Base-by-base conservation (phyloP, 2,329 filamentous ascomycete species). In the Xylaria sp. region DNA sequence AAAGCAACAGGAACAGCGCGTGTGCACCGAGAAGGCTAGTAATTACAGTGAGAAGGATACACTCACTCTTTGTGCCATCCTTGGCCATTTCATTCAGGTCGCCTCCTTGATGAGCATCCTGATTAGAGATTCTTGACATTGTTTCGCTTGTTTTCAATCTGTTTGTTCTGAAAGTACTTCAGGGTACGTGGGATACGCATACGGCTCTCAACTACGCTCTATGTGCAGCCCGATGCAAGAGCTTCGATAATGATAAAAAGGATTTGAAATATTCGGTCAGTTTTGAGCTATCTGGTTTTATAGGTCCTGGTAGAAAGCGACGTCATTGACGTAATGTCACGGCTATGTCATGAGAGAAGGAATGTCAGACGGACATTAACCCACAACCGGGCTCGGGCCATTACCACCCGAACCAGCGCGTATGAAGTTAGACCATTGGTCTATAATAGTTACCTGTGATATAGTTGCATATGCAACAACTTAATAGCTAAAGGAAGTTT, bases 81-180 rank as follows among this genome's bases (percentile, higher is more conserved):
- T 73, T 73, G 49, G 73, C 72, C 69, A 73, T 71, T 13, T 73
- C 51, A 39, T n/a, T 65, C 22, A 73, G 69, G 61, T 72, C 69
- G 9, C 69, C 69, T 27, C 73, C 72, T 67, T 71, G 55, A 47
- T 73, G 67, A 0, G 66, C n/a, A 29, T 62, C 49, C 57, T 65
- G 61, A 29, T 61, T 56, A 39, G 60, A 64, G 3, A 55, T 72
- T 7, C 33, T 44, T 38, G 71, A 68, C 68, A 71, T 73, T 50
- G 66, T 71, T 20, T 38, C 29, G 27, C n/a, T n/a, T n/a, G n/a
- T n/a, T n/a, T n/a, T n/a, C n/a, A 15, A 25, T 50, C 22, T 27
- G 20, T 50, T 51, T 31, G 22, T 20, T 53, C 2, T 22, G n/a
- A 3, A 22, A 20, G 17, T 31, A 10, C 3, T 60, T n/a, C 3